These are phyloP conservation scores for Aspergillus ostianus DNA, from an alignment of 495 filamentous ascomycete genomes.

Conservation along the genomic window DNA sequence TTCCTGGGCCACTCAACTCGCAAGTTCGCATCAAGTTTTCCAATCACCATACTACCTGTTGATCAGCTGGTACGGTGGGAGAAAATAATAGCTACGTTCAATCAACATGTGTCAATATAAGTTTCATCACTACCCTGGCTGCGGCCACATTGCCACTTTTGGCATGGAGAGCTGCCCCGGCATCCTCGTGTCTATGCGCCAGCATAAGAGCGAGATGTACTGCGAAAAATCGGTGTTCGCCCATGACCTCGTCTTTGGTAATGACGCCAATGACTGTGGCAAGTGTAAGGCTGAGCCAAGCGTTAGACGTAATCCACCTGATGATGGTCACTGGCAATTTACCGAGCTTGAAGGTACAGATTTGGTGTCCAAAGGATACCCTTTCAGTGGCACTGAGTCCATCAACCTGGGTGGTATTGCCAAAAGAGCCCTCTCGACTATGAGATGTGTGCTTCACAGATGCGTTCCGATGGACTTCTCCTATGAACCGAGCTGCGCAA, in stretches of 20 bases:
- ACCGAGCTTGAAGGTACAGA: neutral
- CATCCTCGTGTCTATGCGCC: conserved; percentile 21
- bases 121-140: conserved; percentile 28
- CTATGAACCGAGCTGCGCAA: neutral
- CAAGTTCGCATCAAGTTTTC: too few species aligned
- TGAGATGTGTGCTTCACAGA: neutral
- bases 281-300: neutral
- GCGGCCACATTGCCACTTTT: conserved; percentile 32
- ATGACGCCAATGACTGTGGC: neutral
- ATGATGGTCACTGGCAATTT: neutral
- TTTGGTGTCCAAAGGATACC: neutral
- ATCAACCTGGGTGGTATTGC: neutral
- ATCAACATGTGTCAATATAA: conserved; percentile 28
- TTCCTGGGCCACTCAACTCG: too few species aligned
- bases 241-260: neutral
- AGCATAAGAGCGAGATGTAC: neutral
- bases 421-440: neutral
- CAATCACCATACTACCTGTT: neutral
- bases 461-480: neutral
- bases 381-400: neutral
- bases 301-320: neutral
- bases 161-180: conserved; percentile 26
- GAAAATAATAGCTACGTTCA: neutral
- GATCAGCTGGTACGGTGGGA: neutral
- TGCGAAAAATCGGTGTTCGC: neutral